Percentiles rank a stretch among this genome's conserved stretches.
Conservation (phyloP, 2,329 filamentous ascomycete genomes). For the Talaromyces marneffei region DNA sequence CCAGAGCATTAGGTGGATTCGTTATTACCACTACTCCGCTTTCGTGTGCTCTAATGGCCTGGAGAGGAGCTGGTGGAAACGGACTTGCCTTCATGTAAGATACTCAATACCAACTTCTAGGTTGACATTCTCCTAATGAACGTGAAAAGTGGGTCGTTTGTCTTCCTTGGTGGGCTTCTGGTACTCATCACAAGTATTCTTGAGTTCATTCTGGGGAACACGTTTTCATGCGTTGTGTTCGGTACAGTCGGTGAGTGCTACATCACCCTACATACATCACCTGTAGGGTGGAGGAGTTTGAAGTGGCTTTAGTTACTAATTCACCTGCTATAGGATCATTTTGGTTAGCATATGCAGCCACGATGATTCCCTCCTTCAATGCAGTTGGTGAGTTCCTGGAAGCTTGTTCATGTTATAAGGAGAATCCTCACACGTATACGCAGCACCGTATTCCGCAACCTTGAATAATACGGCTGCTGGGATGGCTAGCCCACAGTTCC, state of each 20-base stretch:
- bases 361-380: slow-evolving; percentile 50
- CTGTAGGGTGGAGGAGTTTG: neutral
- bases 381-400: slow-evolving; percentile 38
- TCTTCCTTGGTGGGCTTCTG: slow-evolving; percentile 43
- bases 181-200: slow-evolving; percentile 49
- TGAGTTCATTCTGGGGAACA: slow-evolving; percentile 56
- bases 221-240: slow-evolving; percentile 56
- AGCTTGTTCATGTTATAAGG: neutral
- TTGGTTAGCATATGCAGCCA: slow-evolving; percentile 53
- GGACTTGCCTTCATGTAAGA: slow-evolving; percentile 9
- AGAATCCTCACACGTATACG: slow-evolving; percentile 2
- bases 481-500: slow-evolving; percentile 16
- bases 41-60: slow-evolving; percentile 50
- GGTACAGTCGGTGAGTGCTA: slow-evolving; percentile 41
- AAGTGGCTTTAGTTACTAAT: slow-evolving; percentile 1
- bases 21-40: slow-evolving; percentile 47
- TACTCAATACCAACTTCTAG: neutral
- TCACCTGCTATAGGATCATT: slow-evolving; percentile 35
- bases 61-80: slow-evolving; percentile 37
- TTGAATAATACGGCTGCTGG: slow-evolving; percentile 22
- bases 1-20: slow-evolving; percentile 52
- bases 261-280: neutral
- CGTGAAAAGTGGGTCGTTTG: neutral
- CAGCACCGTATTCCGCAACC: slow-evolving; percentile 24
- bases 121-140: neutral